Evolutionary conservation across 805 yeast genomes (phyloP), one percentile per base, ranked within the genome.

Genomic region (Myxozyma lipomycoides): DNA sequence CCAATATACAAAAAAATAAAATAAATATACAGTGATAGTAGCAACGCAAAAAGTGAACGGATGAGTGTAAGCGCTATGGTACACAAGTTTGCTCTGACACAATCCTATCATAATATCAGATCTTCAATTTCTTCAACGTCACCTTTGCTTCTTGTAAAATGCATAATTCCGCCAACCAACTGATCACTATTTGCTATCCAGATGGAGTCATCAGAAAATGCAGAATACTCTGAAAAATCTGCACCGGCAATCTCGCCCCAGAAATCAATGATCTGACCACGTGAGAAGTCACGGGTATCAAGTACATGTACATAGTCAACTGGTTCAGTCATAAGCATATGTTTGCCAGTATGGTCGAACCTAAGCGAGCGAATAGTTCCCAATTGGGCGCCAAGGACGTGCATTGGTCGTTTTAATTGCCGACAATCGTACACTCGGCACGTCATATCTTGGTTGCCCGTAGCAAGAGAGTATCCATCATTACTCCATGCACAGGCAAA

Each of bases 391-490:
- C 32, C 74, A 67, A 49, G 66, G 44, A 38, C 73, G 61, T 40
- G 74, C 67, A 58, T 60, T 2, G 59, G 56, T 22, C 45, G 40
- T 10, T 34, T 43, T 17, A 50, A 38, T 7, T 60, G 66, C 43
- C 86, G 61, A 37, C 71, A 62, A 63, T 81, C 85, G 72, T 52
- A 54, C 5, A 58, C 21, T 19, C 78, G 67, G 10, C 79, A 73
- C 6, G 81, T 73, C 1, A 81, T 76, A 62, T 81, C 86, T 62
- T 81, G 85, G 59, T 74, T 78, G 4, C 85, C 85, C 0, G 83
- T 75, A 3, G 78, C 75, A 17, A 81, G 55, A 3, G 69, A 58
- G 42, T 73, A 65, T 12, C 73, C 78, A 54, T 73, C 57, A 40
- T 63, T 61, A 6, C 70, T 67, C 84, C 85, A 81, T 58, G 79